Percentiles rank a stretch among this genome's conserved stretches.
Evolutionary conservation across 2,329 filamentous ascomycete genomes (phyloP).

Genomic region (Fonsecaea monophora): DNA sequence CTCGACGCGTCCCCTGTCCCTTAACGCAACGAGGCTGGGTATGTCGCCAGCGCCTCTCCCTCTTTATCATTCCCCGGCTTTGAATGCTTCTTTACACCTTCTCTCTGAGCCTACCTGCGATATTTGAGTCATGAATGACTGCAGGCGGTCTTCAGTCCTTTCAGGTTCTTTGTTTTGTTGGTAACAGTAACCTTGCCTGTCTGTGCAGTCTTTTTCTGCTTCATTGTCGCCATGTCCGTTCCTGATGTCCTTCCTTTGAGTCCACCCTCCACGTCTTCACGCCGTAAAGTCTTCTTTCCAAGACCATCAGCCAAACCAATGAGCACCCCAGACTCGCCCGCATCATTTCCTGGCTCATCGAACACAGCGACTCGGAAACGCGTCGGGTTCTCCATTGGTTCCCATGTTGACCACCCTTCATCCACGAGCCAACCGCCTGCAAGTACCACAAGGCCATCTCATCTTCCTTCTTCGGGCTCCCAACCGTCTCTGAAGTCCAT

Average conservation of each 20-base stretch:
- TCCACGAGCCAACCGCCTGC: slow-evolving; percentile 50
- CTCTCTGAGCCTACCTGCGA: background rate
- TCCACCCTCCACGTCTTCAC: slow-evolving; percentile 39
- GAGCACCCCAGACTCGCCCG: slow-evolving; percentile 30
- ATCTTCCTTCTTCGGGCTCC: slow-evolving; percentile 57
- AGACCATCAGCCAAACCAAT: slow-evolving; percentile 10
- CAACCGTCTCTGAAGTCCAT: slow-evolving; percentile 72
- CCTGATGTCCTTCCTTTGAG: slow-evolving; percentile 39
- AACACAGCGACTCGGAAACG: slow-evolving; percentile 53
- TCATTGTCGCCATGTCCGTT: slow-evolving; percentile 34
- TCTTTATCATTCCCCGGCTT: slow-evolving; percentile 2
- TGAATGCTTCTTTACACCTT: slow-evolving; percentile 9
- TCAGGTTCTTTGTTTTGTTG: background rate
- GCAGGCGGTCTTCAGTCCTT: slow-evolving; percentile 25
- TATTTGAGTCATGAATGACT: slow-evolving; percentile 24
- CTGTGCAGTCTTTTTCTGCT: background rate
- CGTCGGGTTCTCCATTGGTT: slow-evolving; percentile 68
- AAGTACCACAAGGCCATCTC: slow-evolving; percentile 47
- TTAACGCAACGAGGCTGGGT: slow-evolving; percentile 3
- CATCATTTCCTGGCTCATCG: slow-evolving; percentile 31
- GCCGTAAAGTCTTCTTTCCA: slow-evolving; percentile 22
- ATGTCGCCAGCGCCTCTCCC: background rate
- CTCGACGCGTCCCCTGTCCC: slow-evolving; percentile 23
- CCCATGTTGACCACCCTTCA: slow-evolving; percentile 47
- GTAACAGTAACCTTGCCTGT: slow-evolving; percentile 5